Evolutionary conservation across 2,329 filamentous ascomycete species (phyloP), one percentile per base, ranked within the genome.

Genomic region (Ceratocystiopsis sp.): DNA sequence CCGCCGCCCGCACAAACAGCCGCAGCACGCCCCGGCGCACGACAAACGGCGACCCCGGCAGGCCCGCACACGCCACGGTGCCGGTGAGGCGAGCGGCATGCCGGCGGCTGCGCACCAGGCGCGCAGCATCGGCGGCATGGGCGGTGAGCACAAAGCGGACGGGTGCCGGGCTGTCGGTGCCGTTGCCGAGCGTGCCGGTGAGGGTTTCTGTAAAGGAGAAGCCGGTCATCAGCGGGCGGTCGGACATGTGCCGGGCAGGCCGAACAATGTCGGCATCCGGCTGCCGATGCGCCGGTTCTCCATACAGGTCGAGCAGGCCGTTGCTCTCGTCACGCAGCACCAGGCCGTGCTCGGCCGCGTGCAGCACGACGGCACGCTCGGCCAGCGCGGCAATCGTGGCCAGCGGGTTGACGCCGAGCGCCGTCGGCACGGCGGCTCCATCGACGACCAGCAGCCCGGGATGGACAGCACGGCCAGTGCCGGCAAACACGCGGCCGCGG

Each of bases 351-450:
- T 59, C 57, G 42, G 58, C 49, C 2, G 67, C 63, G 41, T 70
- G 69, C 7, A 64, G 54, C 42, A 73, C 68, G 8, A 80, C 66
- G 0, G 71, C 71, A 11, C 78, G 64, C 57, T 82, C 78, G 0
- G 78, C 76, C 17, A 84, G 65, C 3, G 78, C 78, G 0, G 76
- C 70, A 49, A 82, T 82, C 1, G 78, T 83, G 2, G 78, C 78
- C 42, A 80, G 68, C 0, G 78, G 78, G 51, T 83, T 83, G 3
- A 75, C 73, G 14, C 76, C 69, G 2, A 82, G 61, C 1, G 78
- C 69, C 9, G 69, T 68, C 0, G 78, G 78, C 15, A 83, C 68
- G 1, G 74, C 59, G 3, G 77, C 65, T 10, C 62, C 76, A 52
- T 83, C 78, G 0, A 70, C 71, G 29, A 78, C 71, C 16, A 80